These are phyloP conservation scores for Schizopora paradoxa DNA, from an alignment of 1,284 basidiomycete species.

Conservation along the genomic window DNA sequence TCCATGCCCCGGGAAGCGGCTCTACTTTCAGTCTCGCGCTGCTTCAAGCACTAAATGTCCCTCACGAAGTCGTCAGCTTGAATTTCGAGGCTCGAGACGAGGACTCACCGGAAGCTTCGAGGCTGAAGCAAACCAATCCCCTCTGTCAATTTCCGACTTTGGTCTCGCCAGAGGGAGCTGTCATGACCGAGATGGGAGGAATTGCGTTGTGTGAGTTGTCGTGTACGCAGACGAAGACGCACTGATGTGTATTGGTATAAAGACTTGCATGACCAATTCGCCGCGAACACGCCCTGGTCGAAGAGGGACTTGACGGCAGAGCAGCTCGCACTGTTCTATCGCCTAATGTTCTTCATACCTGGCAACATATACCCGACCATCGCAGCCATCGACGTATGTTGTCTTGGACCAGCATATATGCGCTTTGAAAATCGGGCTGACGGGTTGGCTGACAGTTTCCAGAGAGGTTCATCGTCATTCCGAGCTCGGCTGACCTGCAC, in stretches of 20 bases:
- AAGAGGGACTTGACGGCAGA: neutral
- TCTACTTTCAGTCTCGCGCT: neutral
- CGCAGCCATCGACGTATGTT: neutral
- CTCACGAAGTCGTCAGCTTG: neutral
- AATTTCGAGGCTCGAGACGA: neutral
- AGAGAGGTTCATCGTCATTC: neutral
- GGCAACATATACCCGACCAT: neutral
- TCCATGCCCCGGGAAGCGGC: neutral
- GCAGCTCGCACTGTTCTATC: neutral
- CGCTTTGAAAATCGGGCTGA: neutral
- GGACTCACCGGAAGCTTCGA: neutral
- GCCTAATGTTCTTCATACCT: neutral
- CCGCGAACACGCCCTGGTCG: neutral
- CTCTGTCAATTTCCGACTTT: neutral
- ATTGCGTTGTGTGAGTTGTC: neutral
- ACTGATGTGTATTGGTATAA: neutral
- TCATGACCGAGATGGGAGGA: neutral
- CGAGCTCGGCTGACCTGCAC: neutral
- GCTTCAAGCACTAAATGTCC: neutral
- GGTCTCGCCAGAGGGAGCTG: neutral
- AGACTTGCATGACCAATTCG: neutral
- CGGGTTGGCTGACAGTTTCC: neutral
- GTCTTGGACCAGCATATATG: neutral
- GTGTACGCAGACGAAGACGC: neutral
- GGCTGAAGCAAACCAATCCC: neutral